These are phyloP conservation scores for Ampelocalamus luodianensis DNA, from an alignment of 176 grass and related monocot genomes.

Conservation along the genomic window DNA sequence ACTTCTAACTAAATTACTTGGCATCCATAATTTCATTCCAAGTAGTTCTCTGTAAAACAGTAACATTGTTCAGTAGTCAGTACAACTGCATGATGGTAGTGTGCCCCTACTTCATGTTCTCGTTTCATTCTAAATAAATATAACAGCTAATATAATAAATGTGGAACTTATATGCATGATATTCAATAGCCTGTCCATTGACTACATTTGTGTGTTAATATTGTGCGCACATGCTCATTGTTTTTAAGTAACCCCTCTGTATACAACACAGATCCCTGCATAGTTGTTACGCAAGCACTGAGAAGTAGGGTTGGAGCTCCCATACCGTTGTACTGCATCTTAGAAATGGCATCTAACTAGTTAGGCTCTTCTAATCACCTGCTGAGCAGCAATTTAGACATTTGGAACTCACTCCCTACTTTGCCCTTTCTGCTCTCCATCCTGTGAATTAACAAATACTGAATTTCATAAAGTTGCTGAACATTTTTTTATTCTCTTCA, in stretches of 20 bases:
- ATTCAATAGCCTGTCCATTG: not conserved
- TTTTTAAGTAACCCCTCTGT: not conserved
- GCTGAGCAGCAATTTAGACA: not conserved
- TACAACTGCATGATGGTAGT: not conserved
- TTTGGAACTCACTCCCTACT: not conserved
- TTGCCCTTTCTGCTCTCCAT: not conserved
- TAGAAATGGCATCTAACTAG: not conserved
- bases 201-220: not conserved
- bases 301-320: not conserved
- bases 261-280: not conserved
- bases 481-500: not conserved
- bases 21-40: not conserved
- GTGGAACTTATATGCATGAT: not conserved
- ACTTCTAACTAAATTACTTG: not conserved
- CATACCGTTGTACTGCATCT: not conserved
- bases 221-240: not conserved
- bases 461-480: not conserved
- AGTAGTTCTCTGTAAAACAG: not conserved
- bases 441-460: not conserved
- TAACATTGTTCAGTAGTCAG: not conserved
- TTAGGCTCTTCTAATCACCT: not conserved
- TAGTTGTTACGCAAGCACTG: not conserved
- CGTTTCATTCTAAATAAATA: not conserved
- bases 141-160: not conserved
- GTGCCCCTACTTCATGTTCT: not conserved